Conservation (phyloP, 768 basidiomycete species). For the Nidula microcarpa region DNA sequence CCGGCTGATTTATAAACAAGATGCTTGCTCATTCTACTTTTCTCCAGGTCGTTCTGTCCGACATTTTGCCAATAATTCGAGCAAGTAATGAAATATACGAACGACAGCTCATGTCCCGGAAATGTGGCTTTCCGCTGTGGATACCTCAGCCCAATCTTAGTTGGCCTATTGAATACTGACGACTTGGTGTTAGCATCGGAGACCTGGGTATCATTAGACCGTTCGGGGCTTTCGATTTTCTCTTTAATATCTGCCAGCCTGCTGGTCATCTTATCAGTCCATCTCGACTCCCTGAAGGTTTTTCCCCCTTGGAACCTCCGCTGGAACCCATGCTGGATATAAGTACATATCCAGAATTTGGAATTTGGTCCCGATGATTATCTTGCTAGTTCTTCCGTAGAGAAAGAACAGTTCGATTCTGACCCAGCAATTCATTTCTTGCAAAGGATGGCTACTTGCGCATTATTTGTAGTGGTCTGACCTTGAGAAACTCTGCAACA, state of each 20-base stretch:
- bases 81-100: slow-evolving; percentile 10
- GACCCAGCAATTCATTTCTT: no score
- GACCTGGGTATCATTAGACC: slow-evolving; percentile 34
- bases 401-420: no score
- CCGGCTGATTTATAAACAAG: no score
- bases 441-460: no score
- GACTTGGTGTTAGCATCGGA: slow-evolving; percentile 28
- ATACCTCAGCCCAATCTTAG: slow-evolving; percentile 23
- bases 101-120: slow-evolving; percentile 12
- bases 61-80: background rate
- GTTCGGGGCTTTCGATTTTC: slow-evolving; percentile 29
- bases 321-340: no score
- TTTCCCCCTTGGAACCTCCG: no score
- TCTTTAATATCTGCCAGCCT: slow-evolving; percentile 33
- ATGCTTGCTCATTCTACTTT: no score
- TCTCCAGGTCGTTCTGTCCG: background rate
- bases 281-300: slow-evolving; percentile 22
- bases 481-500: no score
- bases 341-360: no score
- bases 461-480: no score
- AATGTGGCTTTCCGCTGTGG: slow-evolving; percentile 32
- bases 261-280: slow-evolving; percentile 23
- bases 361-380: no score
- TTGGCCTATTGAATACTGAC: slow-evolving; percentile 17
- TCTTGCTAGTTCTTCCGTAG: no score